Base-by-base conservation (phyloP, 768 basidiomycete genomes). In the Tephrocybe sp. region DNA sequence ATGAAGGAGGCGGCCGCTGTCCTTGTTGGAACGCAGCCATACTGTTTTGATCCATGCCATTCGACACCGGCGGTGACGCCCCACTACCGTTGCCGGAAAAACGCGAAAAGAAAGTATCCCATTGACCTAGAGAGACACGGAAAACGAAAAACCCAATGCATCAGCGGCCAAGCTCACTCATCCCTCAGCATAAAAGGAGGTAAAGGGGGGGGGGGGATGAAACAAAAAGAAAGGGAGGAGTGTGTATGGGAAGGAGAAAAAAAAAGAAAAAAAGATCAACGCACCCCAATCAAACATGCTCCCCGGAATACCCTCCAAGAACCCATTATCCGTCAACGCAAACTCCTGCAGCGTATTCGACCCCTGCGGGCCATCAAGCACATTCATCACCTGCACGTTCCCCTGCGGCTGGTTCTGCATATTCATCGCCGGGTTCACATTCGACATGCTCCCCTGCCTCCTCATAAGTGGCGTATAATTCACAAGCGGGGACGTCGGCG, bases 271-370 rank as follows among this genome's bases (percentile, higher is more conserved):
- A n/a, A n/a, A n/a, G n/a, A n/a, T n/a, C n/a, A 8, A 4, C 75
- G 58, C 60, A 90, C 89, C 81, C 88, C 88, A 93, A 66, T 92
- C 89, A 68, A 90, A 93, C 88, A 93, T 91, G 17, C 81, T 78
- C 3, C 84, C 85, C 37, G 90, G 90, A 46, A 93, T 82, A 1
- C 88, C 88, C 54, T 90, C 88, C 65, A 93, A 70, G 49, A 88
- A 79, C 15, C 80, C 85, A 53, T 70, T 79, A 63, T 90, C 87
- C 17, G 80, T 79, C 72, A 83, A 74, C 26, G 84, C 81, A 60
- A 81, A 78, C 50, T 86, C 84, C 47, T 84, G 81, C 56, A 89
- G 65, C 18, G 76, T 75, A 51, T 73, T 76, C 14, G 71, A 74
- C 36, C 78, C 74, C 57, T 80, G 80, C 20, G 80, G 76, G 3